Evolutionary conservation across 306 rosid species (phyloP), one percentile per base, ranked within the genome.

Genomic region (Purshia tridentata): DNA sequence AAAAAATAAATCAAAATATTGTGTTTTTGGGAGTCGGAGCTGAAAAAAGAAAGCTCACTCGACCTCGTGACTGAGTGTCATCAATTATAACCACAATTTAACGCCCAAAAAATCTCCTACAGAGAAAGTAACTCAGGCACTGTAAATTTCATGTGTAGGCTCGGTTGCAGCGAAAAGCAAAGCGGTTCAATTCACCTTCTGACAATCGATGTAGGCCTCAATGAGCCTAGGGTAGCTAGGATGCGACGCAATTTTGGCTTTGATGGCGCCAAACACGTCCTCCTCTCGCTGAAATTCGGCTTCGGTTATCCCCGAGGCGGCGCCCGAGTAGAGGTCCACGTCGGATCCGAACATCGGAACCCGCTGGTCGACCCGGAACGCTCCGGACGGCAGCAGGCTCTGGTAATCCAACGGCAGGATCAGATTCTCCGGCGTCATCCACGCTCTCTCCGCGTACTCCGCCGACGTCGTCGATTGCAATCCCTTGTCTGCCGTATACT

Each of bases 191-290:
- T 76, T 83, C 78, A 91, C 99, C 96, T 95, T 92, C 81, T 92
- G 96, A 77, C 98, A 95, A 46, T 91, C 98, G 81, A 95, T 87
- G 81, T 95, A 92, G 37, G 99, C 96, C 71, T 90, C 85, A 54
- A 95, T 88, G 70, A 95, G 89, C 67, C 91, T 93, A 76, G 96
- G 97, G 73, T 91, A 92, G 60, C 76, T 71, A 70, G 98, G 99
- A 57, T 95, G 99, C 20, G 96, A 82, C 8, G 97, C 91, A 72
- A 95, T 95, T 84, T 80, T 87, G 15, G 98, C 88, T 72, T 95
- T 95, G 90, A 92, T 86, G n/a, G 84, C 39, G 48, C 78, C 76
- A 15, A 90, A 74, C 37, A 81, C 63, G 16, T 84, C 88, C n/a
- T 89, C 76, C 67, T 81, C 83, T 14, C 77, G 83, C 5, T 70